Conservation (phyloP, 2,329 filamentous ascomycete species). For the Peltaster fructicola region DNA sequence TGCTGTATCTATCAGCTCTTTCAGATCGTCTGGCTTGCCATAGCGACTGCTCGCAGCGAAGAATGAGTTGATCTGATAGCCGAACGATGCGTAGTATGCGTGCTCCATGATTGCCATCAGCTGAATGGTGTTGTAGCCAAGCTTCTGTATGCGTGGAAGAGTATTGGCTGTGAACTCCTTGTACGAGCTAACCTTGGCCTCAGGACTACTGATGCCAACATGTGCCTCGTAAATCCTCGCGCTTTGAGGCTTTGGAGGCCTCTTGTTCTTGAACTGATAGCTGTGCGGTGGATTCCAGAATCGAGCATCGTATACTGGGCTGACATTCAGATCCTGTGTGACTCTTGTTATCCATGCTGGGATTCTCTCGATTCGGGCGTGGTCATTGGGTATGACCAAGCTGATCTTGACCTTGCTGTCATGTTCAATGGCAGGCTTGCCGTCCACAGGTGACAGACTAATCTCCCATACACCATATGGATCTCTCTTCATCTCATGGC, state of each 20-base stretch:
- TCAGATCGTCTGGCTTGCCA: conserved; percentile 81
- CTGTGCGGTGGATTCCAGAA: conserved; percentile 93
- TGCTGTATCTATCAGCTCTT: conserved; percentile 89
- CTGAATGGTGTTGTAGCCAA: conserved; percentile 96
- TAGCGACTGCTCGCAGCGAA: conserved; percentile 95
- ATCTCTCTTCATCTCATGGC: conserved; percentile 77
- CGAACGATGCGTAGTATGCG: conserved; percentile 97
- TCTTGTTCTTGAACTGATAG: conserved; percentile 70
- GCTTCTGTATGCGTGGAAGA: conserved; percentile 70
- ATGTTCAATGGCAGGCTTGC: conserved; percentile 66
- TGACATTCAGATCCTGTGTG: conserved; percentile 78
- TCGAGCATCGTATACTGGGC: conserved; percentile 80
- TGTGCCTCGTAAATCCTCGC: conserved; percentile 97
- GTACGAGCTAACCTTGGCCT: conserved; percentile 77
- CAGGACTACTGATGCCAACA: conserved; percentile 87
- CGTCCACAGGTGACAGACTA: conserved; percentile 55
- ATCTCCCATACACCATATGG: conserved; percentile 78
- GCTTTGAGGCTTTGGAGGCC: conserved; percentile 68
- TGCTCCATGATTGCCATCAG: conserved; percentile 99
- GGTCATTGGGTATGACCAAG: conserved; percentile 59
- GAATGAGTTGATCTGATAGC: conserved; percentile 97
- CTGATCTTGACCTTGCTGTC: conserved; percentile 92
- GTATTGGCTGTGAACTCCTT: conserved; percentile 92
- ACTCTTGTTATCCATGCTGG: conserved; percentile 97
- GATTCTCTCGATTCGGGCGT: conserved; percentile 62